Evolutionary conservation across 106 monocot genomes (phyloP), one percentile per base, ranked within the genome.

Genomic region (Apostasia ramifera): DNA sequence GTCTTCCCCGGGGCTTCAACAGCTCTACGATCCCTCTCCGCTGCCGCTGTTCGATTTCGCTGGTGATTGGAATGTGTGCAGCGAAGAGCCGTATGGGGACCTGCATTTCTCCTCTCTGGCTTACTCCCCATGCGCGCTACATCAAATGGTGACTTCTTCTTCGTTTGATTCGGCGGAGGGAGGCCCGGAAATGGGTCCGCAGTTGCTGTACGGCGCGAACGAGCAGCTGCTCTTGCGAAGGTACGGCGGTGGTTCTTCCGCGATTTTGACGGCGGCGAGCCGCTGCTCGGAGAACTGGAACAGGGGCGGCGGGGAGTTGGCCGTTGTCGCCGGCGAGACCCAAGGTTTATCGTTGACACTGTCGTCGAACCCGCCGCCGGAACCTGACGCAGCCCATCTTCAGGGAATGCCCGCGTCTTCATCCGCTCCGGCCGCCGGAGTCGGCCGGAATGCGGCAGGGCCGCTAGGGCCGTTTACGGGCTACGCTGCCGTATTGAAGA

Each of bases 401-500:
- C 1, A 56, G 47, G n/a, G 11, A 3, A 5, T 14, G 44, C 6
- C 6, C 43, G 7, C 46, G 14, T 7, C 42, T 10, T 3, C 2
- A 54, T 49, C 66, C 6, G 57, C 44, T 8, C 40, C 69, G 5
- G 46, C 52, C 40, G 60, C 51, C 4, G 43, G 10, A 3, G 67
- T 57, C 53, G 64, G 39, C n/a, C 66, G 77, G 4, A 56, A 52
- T 0, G 50, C 15, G 3, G 66, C 76, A 2, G 80, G 87, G 7
- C 79, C 88, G 12, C 79, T 84, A n/a, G 81, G 88, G 8, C 88
- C 88, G 0, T 88, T 88, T 68, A 84, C 88, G 0, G 84, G 84
- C 13, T 88, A 88, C 47, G 88, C 88, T 2, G 66, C 88, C 12
- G 74, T 88, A 38, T 40, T 88, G 46, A 84, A 79, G 73, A 74